Evolutionary conservation across 495 filamentous ascomycete genomes (phyloP).

Genomic region (Aspergillus sclerotioniger): DNA sequence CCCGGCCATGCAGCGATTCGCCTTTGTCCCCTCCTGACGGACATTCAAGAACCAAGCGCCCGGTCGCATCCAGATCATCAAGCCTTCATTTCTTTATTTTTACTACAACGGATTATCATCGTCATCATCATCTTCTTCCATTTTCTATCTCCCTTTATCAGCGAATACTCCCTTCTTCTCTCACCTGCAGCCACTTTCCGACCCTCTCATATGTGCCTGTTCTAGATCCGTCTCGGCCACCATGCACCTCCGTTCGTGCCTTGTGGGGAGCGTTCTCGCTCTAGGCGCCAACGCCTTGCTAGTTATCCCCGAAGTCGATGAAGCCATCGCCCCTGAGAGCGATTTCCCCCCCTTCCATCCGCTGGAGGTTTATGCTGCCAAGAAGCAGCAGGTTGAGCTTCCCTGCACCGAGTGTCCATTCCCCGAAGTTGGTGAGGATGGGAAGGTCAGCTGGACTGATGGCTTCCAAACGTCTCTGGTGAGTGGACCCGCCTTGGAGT

Average conservation of each 20-base stretch:
- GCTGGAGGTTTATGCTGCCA: slow-evolving; percentile 28
- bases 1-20: background rate
- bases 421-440: slow-evolving; percentile 33
- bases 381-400: slow-evolving; percentile 35
- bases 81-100: background rate
- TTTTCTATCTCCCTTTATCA: background rate
- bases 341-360: slow-evolving; percentile 30
- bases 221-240: slow-evolving; percentile 12
- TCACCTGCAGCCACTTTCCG: background rate
- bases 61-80: background rate
- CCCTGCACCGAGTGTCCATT: slow-evolving; percentile 49
- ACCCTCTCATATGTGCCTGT: slow-evolving; percentile 8
- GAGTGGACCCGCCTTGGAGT: slow-evolving; percentile 22
- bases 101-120: no score
- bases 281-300: slow-evolving; percentile 48
- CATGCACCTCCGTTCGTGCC: slow-evolving; percentile 46
- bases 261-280: slow-evolving; percentile 41
- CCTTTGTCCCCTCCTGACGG: background rate
- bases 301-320: slow-evolving; percentile 42
- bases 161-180: background rate
- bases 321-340: slow-evolving; percentile 26
- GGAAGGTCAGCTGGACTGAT: slow-evolving; percentile 36
- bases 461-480: slow-evolving; percentile 40
- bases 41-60: background rate
- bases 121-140: background rate